Conservation (phyloP, 352 stramenopile genomes). For the Globisporangium apiculatum region DNA sequence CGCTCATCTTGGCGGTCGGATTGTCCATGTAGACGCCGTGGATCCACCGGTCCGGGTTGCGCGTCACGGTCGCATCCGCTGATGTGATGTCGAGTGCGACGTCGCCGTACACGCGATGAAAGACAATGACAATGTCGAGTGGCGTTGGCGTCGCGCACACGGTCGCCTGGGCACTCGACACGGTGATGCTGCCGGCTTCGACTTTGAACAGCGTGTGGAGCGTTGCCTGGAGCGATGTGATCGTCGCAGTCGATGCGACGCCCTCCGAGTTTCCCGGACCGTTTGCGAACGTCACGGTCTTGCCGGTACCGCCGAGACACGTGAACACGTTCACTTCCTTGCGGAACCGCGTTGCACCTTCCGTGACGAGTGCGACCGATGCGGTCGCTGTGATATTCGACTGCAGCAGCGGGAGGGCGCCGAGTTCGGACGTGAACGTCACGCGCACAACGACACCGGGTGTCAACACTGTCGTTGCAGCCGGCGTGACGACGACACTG, state of each 20-base stretch:
- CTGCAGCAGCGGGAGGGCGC: conserved; percentile 33
- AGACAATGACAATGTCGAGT: conserved; percentile 41
- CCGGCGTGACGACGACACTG: conserved; percentile 30
- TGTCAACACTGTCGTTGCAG: conserved; percentile 14
- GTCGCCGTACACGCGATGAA: conserved; percentile 57
- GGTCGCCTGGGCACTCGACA: conserved; percentile 31
- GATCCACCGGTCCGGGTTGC: conserved; percentile 30
- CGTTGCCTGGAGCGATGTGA: conserved; percentile 26
- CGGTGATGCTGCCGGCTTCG: conserved; percentile 50
- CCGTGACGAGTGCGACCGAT: conserved; percentile 20
- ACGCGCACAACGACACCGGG: conserved; percentile 26
- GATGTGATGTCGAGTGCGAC: conserved; percentile 25
- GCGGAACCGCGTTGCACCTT: conserved; percentile 47
- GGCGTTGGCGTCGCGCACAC: conserved; percentile 29
- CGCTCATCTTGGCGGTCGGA: conserved; percentile 48
- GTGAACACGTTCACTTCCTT: conserved; percentile 62
- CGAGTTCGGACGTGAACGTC: conserved; percentile 51
- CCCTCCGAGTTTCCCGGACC: not conserved
- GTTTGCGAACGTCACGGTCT: conserved; percentile 26
- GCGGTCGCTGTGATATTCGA: conserved; percentile 9
- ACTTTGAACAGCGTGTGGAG: conserved; percentile 43
- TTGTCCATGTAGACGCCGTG: conserved; percentile 52
- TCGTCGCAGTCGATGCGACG: conserved; percentile 19
- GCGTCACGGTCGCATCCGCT: conserved; percentile 11
- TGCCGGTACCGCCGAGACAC: conserved; percentile 26